Percentiles rank a stretch among this genome's conserved stretches.
Evolutionary conservation across 768 basidiomycete genomes (phyloP).

Genomic region (Mycena pura): DNA sequence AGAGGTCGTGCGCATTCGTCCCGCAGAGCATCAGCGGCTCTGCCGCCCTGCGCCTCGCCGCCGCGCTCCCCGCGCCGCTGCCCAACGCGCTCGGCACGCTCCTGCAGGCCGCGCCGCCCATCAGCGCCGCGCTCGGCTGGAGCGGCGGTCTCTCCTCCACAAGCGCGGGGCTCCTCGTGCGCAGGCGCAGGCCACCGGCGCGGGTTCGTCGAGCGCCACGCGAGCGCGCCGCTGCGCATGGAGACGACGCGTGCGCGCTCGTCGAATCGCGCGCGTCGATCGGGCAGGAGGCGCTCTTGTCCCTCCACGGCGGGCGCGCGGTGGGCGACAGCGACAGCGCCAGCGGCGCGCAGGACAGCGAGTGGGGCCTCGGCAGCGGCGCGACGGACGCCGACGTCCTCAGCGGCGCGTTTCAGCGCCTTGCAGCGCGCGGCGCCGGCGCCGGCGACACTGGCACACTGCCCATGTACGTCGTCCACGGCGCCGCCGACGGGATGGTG

Average conservation of each 20-base stretch:
- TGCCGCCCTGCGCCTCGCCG: constrained; percentile 10
- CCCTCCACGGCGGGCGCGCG: neutral
- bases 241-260: constrained; percentile 7
- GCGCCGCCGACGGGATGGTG: constrained; percentile 21
- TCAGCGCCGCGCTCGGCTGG: constrained; percentile 7
- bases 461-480: constrained; percentile 16
- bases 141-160: constrained; percentile 13
- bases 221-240: neutral
- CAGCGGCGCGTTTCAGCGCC: constrained; percentile 4
- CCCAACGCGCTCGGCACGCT: constrained; percentile 20
- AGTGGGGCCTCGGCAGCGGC: constrained; percentile 23
- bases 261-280: constrained; percentile 14
- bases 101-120: constrained; percentile 11
- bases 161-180: neutral
- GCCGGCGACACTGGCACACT: too few relatives aligned
- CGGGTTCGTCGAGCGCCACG: constrained; percentile 14
- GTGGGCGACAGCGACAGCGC: neutral
- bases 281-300: constrained; percentile 25
- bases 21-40: constrained; percentile 17
- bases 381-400: constrained; percentile 4
- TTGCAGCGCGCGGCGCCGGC: neutral
- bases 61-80: constrained; percentile 13
- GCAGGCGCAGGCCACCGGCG: constrained; percentile 11
- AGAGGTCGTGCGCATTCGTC: too few relatives aligned
- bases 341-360: neutral